These are phyloP conservation scores for Lipomyces orientalis DNA, from an alignment of 805 yeast species.

Conservation along the genomic window DNA sequence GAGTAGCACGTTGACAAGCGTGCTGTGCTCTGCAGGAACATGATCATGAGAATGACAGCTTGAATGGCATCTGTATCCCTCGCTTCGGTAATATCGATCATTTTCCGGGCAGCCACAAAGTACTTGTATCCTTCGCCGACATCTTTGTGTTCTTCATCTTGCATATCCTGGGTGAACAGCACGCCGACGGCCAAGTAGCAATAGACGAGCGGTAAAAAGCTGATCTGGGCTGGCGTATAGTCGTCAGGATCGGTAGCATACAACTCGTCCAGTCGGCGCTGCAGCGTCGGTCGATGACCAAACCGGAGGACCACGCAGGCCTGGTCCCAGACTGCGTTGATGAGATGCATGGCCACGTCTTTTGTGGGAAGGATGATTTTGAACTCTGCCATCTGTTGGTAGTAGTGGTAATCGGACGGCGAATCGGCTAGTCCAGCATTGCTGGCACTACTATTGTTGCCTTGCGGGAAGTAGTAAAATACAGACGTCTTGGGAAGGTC, in stretches of 20 bases:
- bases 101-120: conserved; percentile 77
- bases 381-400: conserved; percentile 51
- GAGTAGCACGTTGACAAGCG: conserved; percentile 85
- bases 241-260: conserved; percentile 76
- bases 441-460: not conserved
- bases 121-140: conserved; percentile 71
- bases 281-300: conserved; percentile 81
- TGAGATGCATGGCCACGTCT: conserved; percentile 69
- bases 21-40: conserved; percentile 87
- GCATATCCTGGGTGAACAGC: conserved; percentile 54
- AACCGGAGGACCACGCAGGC: conserved; percentile 86
- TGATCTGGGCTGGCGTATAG: conserved; percentile 73
- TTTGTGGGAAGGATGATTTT: conserved; percentile 76
- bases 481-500: conserved; percentile 20
- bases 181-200: conserved; percentile 91
- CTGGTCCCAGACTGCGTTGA: conserved; percentile 79
- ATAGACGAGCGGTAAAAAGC: conserved; percentile 78
- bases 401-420: conserved; percentile 23
- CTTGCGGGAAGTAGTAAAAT: conserved; percentile 15
- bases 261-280: conserved; percentile 72
- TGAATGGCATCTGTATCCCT: conserved; percentile 83
- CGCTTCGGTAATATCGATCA: conserved; percentile 83
- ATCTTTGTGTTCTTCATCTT: conserved; percentile 44
- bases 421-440: conserved; percentile 14
- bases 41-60: conserved; percentile 82